Conservation (phyloP, 1,139 yeast genomes). For the Hemisphaericaspora xylanilytica region DNA sequence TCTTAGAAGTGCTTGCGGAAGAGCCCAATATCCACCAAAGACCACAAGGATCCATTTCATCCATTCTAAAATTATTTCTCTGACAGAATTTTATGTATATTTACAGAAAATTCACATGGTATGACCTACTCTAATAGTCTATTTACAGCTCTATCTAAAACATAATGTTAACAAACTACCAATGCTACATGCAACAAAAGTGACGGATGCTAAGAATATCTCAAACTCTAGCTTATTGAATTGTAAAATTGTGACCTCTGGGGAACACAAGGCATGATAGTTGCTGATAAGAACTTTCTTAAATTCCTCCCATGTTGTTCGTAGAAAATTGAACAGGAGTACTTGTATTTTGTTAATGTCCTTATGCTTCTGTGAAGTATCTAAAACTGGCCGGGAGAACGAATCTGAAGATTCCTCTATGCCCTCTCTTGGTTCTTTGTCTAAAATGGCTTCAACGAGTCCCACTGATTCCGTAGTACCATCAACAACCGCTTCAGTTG, state of each 20-base stretch:
- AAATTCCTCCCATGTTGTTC: conserved; percentile 19
- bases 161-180: conserved; percentile 23
- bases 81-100: no score
- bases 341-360: not conserved
- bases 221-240: conserved; percentile 27
- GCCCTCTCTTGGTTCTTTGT: no score
- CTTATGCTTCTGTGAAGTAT: not conserved
- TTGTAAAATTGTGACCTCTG: conserved; percentile 17
- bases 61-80: no score
- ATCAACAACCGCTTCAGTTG: not conserved
- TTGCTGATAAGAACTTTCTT: conserved; percentile 14
- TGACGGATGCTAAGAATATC: conserved; percentile 17
- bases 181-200: conserved; percentile 21
- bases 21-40: no score
- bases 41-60: no score
- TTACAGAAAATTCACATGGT: no score
- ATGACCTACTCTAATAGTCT: not conserved
- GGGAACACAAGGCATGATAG: conserved; percentile 21
- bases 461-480: not conserved
- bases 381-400: not conserved
- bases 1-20: no score
- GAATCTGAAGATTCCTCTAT: conserved; percentile 2
- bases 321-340: conserved; percentile 1
- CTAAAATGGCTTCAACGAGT: not conserved
- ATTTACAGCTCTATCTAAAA: conserved; percentile 9